Evolutionary conservation across 2,329 filamentous ascomycete species (phyloP), one percentile per base, ranked within the genome.

Genomic region (Penicillium sp.): DNA sequence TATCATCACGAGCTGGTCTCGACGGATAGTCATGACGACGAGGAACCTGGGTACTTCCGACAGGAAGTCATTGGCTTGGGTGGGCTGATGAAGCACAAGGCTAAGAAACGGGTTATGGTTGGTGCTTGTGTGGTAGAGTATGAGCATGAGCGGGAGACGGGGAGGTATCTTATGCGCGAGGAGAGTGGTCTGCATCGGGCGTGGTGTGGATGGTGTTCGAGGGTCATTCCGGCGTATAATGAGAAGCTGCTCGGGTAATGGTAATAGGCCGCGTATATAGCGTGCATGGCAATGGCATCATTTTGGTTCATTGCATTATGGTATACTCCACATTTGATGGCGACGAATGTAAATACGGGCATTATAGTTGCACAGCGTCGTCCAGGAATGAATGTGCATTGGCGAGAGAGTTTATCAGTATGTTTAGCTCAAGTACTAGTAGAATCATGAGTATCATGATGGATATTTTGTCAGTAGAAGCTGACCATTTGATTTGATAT

Each of bases 21-120:
- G 17, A 59, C 60, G 19, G 65, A 73, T 59, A 70, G 69, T 24
- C 72, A 73, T 38, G 72, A 75, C 24, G 77, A 77, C 38, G 81
- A 81, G 64, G 79, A 73, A 61, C 84, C 91, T 0, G 93, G 93
- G 3, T 97, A 97, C 73, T 85, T 88, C 60, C 85, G 91, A 45
- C 93, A 97, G 73, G 93, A 97, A 78, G 91, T 97, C 63, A 92
- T 96, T 72, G 93, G 93, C 2, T 91, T 97, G 49, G 93, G 93
- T 12, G 93, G 93, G 0, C 86, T 90, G 15, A 87, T 97, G 57
- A 96, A 96, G 82, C 91, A 89, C 64, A 96, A 94, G 79, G 84
- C 91, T n/a, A 91, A 95, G 70, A 89, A 89, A 71, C 89, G 92
- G 80, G 87, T 96, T 6, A 86, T 85, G 62, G 88, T 97, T 0